These are phyloP conservation scores for Melampsora americana DNA, from an alignment of 1,284 basidiomycete genomes.

Conservation along the genomic window DNA sequence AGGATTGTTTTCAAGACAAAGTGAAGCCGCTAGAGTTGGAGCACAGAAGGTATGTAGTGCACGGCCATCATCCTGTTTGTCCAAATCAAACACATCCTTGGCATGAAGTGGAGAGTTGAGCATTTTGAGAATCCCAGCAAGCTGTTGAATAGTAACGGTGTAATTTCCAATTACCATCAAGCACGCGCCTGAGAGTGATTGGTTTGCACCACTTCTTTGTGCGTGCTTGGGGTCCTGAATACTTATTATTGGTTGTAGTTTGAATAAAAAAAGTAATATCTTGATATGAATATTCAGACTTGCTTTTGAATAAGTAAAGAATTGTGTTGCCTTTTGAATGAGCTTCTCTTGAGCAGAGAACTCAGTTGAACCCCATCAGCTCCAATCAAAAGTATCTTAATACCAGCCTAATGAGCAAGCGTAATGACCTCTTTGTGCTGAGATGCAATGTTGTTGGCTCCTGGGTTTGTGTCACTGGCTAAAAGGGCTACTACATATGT, in stretches of 20 bases:
- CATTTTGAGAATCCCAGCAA: background rate
- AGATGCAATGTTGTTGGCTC: background rate
- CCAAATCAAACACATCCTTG: constrained; percentile 9
- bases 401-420: constrained; percentile 1
- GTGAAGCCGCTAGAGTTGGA: background rate
- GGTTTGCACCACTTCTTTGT: constrained; percentile 12
- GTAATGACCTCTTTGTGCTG: too few relatives aligned
- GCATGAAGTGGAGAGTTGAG: background rate
- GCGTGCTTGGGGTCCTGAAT: too few relatives aligned
- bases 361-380: constrained; percentile 19
- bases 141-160: constrained; percentile 7
- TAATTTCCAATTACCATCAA: constrained; percentile 8
- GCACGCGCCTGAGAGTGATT: constrained; percentile 7
- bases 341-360: constrained; percentile 1
- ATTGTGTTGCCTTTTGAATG: background rate
- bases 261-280: too few relatives aligned
- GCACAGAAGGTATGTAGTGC: background rate
- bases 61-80: constrained; percentile 12
- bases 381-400: constrained; percentile 10
- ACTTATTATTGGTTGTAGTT: too few relatives aligned
- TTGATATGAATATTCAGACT: constrained; percentile 1
- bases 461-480: constrained; percentile 1
- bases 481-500: constrained; percentile 6
- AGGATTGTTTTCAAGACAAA: background rate
- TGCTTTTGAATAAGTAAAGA: background rate